Evolutionary conservation across 2,329 filamentous ascomycete species (phyloP).

Genomic region (Trichoderma breve): DNA sequence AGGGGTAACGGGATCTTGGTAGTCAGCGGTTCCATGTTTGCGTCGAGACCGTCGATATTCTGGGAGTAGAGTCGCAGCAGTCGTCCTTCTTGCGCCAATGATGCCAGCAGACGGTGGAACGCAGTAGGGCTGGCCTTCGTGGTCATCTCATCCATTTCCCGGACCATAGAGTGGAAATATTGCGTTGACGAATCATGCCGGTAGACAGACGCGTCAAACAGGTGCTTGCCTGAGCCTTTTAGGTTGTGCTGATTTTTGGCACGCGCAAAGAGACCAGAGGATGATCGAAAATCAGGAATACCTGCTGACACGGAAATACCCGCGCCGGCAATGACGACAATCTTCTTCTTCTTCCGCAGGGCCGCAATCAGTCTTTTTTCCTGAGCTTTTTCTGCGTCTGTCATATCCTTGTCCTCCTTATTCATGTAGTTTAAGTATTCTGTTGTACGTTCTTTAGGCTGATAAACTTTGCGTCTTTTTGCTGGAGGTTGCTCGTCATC

Average conservation of each 20-base stretch:
- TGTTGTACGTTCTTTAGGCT: constrained; percentile 68
- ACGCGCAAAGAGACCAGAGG: constrained; percentile 82
- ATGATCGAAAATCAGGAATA: constrained; percentile 94
- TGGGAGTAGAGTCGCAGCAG: constrained; percentile 90
- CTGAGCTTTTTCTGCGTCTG: constrained; percentile 47
- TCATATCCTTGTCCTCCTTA: constrained; percentile 49
- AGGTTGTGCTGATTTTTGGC: constrained; percentile 84
- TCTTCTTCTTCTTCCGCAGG: constrained; percentile 87
- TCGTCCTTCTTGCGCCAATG: constrained; percentile 81
- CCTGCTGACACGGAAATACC: constrained; percentile 96
- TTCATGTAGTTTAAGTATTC: constrained; percentile 68
- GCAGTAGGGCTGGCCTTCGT: constrained; percentile 75
- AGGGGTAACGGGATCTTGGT: constrained; percentile 77
- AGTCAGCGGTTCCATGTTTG: constrained; percentile 71
- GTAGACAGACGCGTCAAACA: constrained; percentile 98
- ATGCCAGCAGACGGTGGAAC: constrained; percentile 92
- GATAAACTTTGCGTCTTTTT: constrained; percentile 70
- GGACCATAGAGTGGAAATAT: constrained; percentile 95
- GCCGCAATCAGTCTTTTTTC: constrained; percentile 70
- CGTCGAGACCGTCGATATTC: constrained; percentile 95
- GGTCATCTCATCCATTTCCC: constrained; percentile 77
- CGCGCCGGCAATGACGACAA: constrained; percentile 92
- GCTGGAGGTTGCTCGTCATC: constrained; percentile 64
- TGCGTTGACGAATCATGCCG: constrained; percentile 85
- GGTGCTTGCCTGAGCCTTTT: constrained; percentile 84